phyloP scores from a whole-genome alignment of 2,329 filamentous ascomycete species.

The Fusarium sarcochroum region DNA sequence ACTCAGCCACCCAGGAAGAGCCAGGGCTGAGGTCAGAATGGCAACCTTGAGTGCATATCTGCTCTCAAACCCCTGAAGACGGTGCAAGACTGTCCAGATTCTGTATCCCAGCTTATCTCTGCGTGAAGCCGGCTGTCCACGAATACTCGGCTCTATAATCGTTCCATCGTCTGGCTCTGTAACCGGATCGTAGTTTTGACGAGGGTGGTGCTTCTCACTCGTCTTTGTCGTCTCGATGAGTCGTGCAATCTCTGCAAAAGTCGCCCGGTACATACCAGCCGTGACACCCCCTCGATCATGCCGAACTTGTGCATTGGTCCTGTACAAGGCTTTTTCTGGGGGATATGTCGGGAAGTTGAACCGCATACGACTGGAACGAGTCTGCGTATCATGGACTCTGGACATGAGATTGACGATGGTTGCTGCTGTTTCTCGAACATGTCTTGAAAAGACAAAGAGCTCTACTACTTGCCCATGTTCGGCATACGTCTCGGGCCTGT shows the following conservation, averaged over 20 bases:
- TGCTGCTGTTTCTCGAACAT: constrained; percentile 66
- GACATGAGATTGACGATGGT: constrained; percentile 62
- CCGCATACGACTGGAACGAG: constrained; percentile 56
- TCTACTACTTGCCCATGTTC: constrained; percentile 65
- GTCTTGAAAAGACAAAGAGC: constrained; percentile 68
- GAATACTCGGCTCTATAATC: constrained; percentile 57
- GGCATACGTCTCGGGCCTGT: constrained; percentile 61
- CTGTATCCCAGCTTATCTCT: constrained; percentile 60
- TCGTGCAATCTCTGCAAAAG: constrained; percentile 60
- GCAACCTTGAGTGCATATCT: constrained; percentile 71
- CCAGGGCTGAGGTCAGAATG: constrained; percentile 64
- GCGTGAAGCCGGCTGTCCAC: constrained; percentile 52
- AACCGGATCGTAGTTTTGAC: constrained; percentile 41
- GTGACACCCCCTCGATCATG: constrained; percentile 72
- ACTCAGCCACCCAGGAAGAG: constrained; percentile 67
- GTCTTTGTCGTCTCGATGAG: constrained; percentile 61
- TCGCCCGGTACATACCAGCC: constrained; percentile 64
- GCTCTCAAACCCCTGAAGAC: constrained; percentile 70
- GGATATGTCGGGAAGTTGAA: constrained; percentile 68
- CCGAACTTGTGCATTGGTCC: constrained; percentile 69
- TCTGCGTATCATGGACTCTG: constrained; percentile 64
- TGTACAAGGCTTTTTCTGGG: constrained; percentile 65
- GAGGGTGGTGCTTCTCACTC: constrained; percentile 51
- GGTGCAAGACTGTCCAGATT: constrained; percentile 65
- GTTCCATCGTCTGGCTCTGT: constrained; percentile 51